phyloP scores from a whole-genome alignment of 1,139 yeast genomes.

The Candida sp. region DNA sequence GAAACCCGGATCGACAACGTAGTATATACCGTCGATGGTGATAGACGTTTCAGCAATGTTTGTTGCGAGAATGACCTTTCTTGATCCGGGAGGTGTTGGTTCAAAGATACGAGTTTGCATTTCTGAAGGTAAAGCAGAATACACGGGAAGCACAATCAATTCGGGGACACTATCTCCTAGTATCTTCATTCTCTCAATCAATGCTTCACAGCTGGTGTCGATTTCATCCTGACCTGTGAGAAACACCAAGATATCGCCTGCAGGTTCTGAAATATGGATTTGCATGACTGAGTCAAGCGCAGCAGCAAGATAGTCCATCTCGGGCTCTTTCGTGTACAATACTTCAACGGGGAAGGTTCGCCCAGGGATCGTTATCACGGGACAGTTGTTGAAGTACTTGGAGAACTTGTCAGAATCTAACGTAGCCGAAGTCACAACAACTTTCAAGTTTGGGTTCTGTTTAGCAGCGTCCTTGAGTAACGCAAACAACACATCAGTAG shows the following conservation, averaged over 20 bases:
- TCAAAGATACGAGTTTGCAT: conserved; percentile 90
- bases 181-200: conserved; percentile 55
- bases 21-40: conserved; percentile 97
- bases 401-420: conserved; percentile 98
- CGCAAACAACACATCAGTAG: conserved; percentile 98
- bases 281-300: conserved; percentile 95
- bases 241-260: conserved; percentile 88
- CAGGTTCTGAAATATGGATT: conserved; percentile 95
- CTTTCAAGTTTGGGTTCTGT: conserved; percentile 86
- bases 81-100: conserved; percentile 84
- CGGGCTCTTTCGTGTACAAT: conserved; percentile 95
- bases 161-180: conserved; percentile 83
- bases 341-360: conserved; percentile 98
- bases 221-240: conserved; percentile 98
- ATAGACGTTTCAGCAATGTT: conserved; percentile 98
- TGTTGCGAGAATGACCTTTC: conserved; percentile 91
- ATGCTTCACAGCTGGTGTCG: conserved; percentile 93
- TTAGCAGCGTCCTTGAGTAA: conserved; percentile 78
- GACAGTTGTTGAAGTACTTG: conserved; percentile 86
- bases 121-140: conserved; percentile 95
- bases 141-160: conserved; percentile 84
- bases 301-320: conserved; percentile 92
- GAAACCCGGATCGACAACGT: conserved; percentile 98
- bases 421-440: conserved; percentile 97
- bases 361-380: conserved; percentile 95